Conservation (phyloP, 2,329 filamentous ascomycete species). For the Calonectria pseudoturangicola region DNA sequence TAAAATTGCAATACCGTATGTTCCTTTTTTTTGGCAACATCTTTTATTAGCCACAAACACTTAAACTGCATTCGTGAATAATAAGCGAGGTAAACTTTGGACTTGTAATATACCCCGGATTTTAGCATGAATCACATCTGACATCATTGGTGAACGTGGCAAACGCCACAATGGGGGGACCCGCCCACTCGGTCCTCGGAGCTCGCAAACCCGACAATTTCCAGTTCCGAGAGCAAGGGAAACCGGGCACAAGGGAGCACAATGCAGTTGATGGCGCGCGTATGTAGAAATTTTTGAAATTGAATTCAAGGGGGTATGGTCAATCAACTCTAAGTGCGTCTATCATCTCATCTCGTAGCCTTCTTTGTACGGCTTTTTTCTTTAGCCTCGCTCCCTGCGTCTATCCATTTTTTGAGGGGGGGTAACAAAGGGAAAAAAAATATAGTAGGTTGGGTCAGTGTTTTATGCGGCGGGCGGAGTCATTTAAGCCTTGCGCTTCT, state of each 20-base stretch:
- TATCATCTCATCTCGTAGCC: constrained; percentile 42
- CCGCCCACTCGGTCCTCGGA: constrained; percentile 17
- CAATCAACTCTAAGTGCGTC: constrained; percentile 37
- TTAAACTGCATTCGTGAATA: neutral
- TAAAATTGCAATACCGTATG: too few species aligned
- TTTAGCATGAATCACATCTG: constrained; percentile 12
- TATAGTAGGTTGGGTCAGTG: neutral
- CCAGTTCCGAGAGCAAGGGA: neutral
- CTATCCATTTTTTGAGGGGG: constrained; percentile 48
- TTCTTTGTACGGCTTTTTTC: constrained; percentile 23
- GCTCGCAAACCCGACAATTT: constrained; percentile 8
- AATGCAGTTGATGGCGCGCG: neutral
- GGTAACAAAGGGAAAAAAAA: constrained; percentile 45
- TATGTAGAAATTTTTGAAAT: neutral
- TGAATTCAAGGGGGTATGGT: constrained; percentile 26
- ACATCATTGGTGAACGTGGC: constrained; percentile 33
- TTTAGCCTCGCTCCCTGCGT: constrained; percentile 31
- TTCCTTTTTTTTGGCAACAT: neutral
- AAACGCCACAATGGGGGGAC: neutral
- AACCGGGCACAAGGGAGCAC: neutral
- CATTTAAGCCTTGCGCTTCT: constrained; percentile 66
- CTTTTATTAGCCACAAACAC: neutral
- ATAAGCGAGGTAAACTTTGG: neutral
- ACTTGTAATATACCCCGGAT: constrained; percentile 32
- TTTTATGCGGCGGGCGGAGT: neutral